These are phyloP conservation scores for Coix lacrymajobi DNA, from an alignment of 176 grass and related monocot species.

Conservation along the genomic window DNA sequence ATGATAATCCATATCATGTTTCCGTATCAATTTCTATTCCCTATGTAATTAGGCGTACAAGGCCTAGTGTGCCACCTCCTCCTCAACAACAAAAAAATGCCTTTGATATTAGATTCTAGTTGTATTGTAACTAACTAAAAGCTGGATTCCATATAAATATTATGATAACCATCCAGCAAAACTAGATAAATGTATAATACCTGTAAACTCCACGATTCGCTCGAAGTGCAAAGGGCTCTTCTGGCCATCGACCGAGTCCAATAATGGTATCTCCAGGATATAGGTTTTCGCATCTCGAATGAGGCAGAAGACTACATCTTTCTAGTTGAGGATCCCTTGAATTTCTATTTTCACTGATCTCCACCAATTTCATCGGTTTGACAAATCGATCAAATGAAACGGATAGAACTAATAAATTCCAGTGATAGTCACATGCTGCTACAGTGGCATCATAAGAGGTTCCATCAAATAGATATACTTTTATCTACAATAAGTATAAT, in stretches of 20 bases:
- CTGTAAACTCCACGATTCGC: conserved; percentile 2
- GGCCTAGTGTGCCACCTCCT: not conserved
- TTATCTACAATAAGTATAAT: not conserved
- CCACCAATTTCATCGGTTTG: not conserved
- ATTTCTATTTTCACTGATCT: not conserved
- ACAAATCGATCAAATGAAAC: not conserved
- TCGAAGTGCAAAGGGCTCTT: conserved; percentile 3
- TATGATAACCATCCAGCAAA: not conserved
- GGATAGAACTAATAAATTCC: conserved; percentile 9
- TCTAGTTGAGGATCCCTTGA: not conserved
- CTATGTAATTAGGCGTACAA: not conserved
- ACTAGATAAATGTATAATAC: not conserved
- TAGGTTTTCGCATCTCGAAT: not conserved
- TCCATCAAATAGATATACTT: conserved; percentile 11
- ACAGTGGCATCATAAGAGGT: not conserved
- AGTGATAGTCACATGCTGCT: not conserved
- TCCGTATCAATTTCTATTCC: not conserved
- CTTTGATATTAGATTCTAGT: not conserved
- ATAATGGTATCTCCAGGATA: conserved; percentile 14
- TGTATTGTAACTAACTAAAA: not conserved
- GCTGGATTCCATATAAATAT: not conserved
- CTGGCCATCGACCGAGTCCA: not conserved
- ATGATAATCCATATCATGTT: not conserved
- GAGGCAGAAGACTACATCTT: not conserved
- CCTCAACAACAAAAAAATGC: not conserved